Evolutionary conservation across 208 protist genomes (phyloP).

Genomic region (Leptomonas seymouri): DNA sequence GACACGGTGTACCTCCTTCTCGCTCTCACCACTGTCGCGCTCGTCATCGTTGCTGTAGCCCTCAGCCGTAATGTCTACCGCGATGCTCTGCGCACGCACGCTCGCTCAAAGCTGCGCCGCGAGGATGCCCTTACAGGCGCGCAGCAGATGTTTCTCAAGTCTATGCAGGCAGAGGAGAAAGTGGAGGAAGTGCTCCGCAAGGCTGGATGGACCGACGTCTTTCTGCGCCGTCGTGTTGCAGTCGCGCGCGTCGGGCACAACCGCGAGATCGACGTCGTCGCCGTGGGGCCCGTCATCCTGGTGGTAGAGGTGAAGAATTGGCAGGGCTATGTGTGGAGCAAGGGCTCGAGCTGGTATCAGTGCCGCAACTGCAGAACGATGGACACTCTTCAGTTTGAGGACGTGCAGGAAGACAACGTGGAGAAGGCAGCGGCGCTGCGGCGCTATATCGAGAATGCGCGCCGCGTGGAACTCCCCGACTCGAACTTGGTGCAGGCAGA

Average conservation of each 20-base stretch:
- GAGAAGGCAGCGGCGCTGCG: slow-evolving; percentile 83
- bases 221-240: slow-evolving; percentile 75
- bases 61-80: slow-evolving; percentile 61
- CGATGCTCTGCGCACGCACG: slow-evolving; percentile 44
- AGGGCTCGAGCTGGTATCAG: slow-evolving; percentile 86
- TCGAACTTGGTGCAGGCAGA: slow-evolving; percentile 21
- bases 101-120: slow-evolving; percentile 44
- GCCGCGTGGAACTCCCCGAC: slow-evolving; percentile 71
- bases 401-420: slow-evolving; percentile 83
- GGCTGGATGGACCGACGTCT: slow-evolving; percentile 80
- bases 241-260: slow-evolving; percentile 82
- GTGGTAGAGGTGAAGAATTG: slow-evolving; percentile 93
- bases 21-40: slow-evolving; percentile 36
- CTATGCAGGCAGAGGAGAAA: slow-evolving; percentile 77
- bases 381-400: slow-evolving; percentile 82
- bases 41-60: slow-evolving; percentile 42
- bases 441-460: slow-evolving; percentile 84
- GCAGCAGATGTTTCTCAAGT: slow-evolving; percentile 46
- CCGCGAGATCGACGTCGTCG: slow-evolving; percentile 90
- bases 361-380: slow-evolving; percentile 34
- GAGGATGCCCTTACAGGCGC: slow-evolving; percentile 34
- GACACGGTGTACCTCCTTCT: slow-evolving; percentile 50
- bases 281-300: slow-evolving; percentile 75
- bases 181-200: slow-evolving; percentile 68
- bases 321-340: slow-evolving; percentile 89